Evolutionary conservation across 1,284 basidiomycete genomes (phyloP).

Genomic region (Tilletia indica): DNA sequence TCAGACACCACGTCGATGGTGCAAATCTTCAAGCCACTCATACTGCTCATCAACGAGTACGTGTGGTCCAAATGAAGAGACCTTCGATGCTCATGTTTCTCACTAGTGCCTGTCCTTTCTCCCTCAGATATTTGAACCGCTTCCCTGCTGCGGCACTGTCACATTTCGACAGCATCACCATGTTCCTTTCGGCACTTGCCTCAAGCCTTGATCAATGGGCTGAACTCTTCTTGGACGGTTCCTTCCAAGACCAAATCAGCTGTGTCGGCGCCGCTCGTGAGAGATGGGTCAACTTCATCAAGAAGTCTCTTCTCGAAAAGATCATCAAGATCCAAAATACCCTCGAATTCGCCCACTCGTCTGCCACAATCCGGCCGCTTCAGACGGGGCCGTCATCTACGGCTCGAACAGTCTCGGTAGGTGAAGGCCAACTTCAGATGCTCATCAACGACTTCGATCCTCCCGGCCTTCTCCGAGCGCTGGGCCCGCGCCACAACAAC

Average conservation of each 20-base stretch:
- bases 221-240: background rate
- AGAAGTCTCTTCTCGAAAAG: background rate
- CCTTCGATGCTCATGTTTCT: background rate
- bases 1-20: conserved; percentile 2
- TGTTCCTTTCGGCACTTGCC: background rate
- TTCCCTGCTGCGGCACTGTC: background rate
- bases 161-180: background rate
- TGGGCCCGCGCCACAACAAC: conserved; percentile 68
- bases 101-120: background rate
- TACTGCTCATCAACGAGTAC: background rate
- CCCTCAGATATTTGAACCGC: background rate
- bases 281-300: background rate
- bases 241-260: background rate
- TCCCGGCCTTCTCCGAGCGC: conserved; percentile 62
- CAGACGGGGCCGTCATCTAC: background rate
- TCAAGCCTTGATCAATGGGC: background rate
- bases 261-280: background rate
- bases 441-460: conserved; percentile 59
- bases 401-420: background rate
- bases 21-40: conserved; percentile 6
- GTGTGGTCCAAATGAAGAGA: background rate
- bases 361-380: background rate
- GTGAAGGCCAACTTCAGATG: conserved; percentile 8
- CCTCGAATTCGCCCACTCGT: background rate
- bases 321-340: background rate